phyloP scores from a whole-genome alignment of 2,329 filamentous ascomycete genomes.

The Stachybotrys chlorohalonatus region DNA sequence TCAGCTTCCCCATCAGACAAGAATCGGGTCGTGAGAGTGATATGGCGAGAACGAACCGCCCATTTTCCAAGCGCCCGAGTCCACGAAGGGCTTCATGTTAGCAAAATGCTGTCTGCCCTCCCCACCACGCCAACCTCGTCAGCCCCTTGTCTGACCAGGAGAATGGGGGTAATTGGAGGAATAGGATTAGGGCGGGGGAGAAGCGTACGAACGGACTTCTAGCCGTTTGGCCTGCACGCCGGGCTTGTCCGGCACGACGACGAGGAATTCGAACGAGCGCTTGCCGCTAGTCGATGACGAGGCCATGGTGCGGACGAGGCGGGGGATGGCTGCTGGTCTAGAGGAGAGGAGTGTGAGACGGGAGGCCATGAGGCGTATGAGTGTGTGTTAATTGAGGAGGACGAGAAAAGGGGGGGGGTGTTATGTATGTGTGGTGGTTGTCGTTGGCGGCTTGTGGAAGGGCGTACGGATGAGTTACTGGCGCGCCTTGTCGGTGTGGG shows the following conservation, averaged over 20 bases:
- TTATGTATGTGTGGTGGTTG: no score
- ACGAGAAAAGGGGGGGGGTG: no score
- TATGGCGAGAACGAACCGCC: slow-evolving; percentile 43
- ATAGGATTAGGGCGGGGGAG: no score
- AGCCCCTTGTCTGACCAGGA: no score
- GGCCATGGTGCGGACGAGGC: slow-evolving; percentile 16
- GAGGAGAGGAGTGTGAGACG: slow-evolving; percentile 6
- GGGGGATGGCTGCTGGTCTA: slow-evolving; percentile 2
- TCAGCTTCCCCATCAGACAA: neutral
- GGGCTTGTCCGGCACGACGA: slow-evolving; percentile 59
- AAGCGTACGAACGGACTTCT: slow-evolving; percentile 43
- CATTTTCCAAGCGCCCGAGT: slow-evolving; percentile 50
- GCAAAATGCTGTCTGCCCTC: slow-evolving; percentile 40
- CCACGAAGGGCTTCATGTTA: slow-evolving; percentile 40
- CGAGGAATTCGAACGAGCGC: slow-evolving; percentile 54
- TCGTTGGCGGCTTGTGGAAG: no score
- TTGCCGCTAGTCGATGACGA: slow-evolving; percentile 8
- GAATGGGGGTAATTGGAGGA: no score
- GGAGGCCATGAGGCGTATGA: slow-evolving; percentile 2
- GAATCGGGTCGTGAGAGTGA: neutral
- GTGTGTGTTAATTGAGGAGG: no score
- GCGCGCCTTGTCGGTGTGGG: no score
- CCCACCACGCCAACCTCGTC: neutral
- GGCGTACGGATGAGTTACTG: no score
- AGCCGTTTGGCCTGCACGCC: slow-evolving; percentile 51